Percentiles rank a stretch among this genome's conserved stretches.
Evolutionary conservation across 106 monocot genomes (phyloP).

Genomic region (Dendrobium nobile): DNA sequence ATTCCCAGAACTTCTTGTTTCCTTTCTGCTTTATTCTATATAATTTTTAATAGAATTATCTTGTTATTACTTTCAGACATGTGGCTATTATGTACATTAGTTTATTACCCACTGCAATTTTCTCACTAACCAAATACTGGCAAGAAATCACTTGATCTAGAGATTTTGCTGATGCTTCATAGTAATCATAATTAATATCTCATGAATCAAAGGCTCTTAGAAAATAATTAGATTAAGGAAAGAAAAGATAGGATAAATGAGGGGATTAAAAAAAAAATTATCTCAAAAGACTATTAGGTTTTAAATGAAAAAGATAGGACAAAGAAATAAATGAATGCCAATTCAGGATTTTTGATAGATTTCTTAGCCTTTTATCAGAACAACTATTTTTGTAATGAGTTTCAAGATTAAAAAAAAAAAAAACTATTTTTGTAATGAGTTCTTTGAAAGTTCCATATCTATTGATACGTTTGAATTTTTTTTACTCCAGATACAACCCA

Average conservation of each 20-base stretch:
- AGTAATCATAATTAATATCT: too few relatives aligned
- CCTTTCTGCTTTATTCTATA: too few relatives aligned
- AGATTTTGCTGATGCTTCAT: too few relatives aligned
- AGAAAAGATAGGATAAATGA: not conserved
- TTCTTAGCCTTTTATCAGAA: not conserved
- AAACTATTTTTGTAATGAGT: not conserved
- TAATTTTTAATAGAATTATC: too few relatives aligned
- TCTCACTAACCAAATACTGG: too few relatives aligned
- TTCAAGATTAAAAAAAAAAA: too few relatives aligned
- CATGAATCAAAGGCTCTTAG: not conserved
- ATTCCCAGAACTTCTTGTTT: too few relatives aligned
- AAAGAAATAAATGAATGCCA: not conserved
- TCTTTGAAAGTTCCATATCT: not conserved
- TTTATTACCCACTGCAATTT: too few relatives aligned
- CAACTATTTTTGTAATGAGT: not conserved
- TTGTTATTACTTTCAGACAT: too few relatives aligned
- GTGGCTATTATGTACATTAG: too few relatives aligned
- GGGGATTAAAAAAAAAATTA: not conserved
- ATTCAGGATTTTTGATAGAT: not conserved
- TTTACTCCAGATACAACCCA: constrained; percentile 73
- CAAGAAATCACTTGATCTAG: too few relatives aligned
- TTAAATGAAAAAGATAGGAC: not conserved
- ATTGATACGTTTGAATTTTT: not conserved
- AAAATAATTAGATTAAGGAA: not conserved
- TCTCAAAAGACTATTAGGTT: not conserved